phyloP scores from a whole-genome alignment of 2,329 filamentous ascomycete species.

The Rhynchosporium graminicola region DNA sequence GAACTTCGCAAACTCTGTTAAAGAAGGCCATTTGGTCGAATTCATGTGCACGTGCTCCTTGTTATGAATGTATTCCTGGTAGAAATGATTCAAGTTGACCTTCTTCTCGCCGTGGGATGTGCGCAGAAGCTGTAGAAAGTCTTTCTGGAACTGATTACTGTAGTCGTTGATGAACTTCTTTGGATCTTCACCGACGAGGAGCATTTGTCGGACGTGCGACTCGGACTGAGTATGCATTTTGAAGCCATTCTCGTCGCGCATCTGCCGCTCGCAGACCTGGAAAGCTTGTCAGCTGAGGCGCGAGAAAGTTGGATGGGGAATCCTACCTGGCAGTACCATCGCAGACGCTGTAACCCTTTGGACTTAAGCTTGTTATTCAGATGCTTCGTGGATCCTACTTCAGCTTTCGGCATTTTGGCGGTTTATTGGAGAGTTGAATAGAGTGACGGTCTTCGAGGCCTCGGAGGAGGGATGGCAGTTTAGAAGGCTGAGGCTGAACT shows the following conservation, averaged over 20 bases:
- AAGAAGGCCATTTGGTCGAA: slow-evolving; percentile 80
- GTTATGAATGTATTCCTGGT: slow-evolving; percentile 88
- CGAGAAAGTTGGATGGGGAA: neutral
- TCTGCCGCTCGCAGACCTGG: slow-evolving; percentile 74
- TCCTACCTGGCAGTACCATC: slow-evolving; percentile 81
- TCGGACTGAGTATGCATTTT: slow-evolving; percentile 91
- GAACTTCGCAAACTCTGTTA: slow-evolving; percentile 89
- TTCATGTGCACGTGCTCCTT: slow-evolving; percentile 95
- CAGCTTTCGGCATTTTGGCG: slow-evolving; percentile 81
- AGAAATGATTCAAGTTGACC: slow-evolving; percentile 88
- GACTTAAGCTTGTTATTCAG: slow-evolving; percentile 89
- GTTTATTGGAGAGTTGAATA: neutral
- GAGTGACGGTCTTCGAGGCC: neutral
- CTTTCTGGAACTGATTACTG: slow-evolving; percentile 75
- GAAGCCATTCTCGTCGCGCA: slow-evolving; percentile 86
- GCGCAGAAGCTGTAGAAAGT: slow-evolving; percentile 75
- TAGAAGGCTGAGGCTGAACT: slow-evolving; percentile 2
- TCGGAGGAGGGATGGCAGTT: neutral
- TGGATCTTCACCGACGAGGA: slow-evolving; percentile 83
- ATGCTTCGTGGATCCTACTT: slow-evolving; percentile 88
- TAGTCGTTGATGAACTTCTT: slow-evolving; percentile 82
- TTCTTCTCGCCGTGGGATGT: slow-evolving; percentile 90
- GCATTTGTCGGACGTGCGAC: slow-evolving; percentile 86
- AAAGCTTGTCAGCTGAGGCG: slow-evolving; percentile 17
- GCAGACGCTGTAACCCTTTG: slow-evolving; percentile 73